These are phyloP conservation scores for Fusarium hostae DNA, from an alignment of 2,329 filamentous ascomycete species.

Conservation along the genomic window DNA sequence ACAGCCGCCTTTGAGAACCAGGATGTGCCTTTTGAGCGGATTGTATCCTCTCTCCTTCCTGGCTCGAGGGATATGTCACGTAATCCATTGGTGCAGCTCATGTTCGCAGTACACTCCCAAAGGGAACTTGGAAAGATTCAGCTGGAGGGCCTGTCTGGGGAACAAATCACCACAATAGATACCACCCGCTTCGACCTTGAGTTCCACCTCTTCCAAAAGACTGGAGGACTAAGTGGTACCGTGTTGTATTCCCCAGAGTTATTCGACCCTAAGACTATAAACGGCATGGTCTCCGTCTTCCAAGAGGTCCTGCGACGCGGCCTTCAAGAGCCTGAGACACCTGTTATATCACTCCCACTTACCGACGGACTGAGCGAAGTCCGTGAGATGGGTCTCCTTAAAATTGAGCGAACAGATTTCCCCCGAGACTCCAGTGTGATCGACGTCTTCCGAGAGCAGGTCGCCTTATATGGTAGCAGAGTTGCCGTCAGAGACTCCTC, in stretches of 20 bases:
- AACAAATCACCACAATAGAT: not conserved
- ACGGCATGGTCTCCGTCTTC: slow-evolving; percentile 29
- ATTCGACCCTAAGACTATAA: slow-evolving; percentile 30
- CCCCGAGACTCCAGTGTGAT: slow-evolving; percentile 31
- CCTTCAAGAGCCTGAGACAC: slow-evolving; percentile 12
- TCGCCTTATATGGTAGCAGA: not conserved
- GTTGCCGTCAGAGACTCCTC: slow-evolving; percentile 35
- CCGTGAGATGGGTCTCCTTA: not conserved
- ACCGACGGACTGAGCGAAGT: not conserved
- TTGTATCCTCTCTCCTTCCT: not conserved
- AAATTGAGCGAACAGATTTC: not conserved
- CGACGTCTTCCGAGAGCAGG: slow-evolving; percentile 39
- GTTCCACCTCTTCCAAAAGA: slow-evolving; percentile 40
- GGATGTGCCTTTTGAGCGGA: slow-evolving; percentile 8
- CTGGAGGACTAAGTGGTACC: slow-evolving; percentile 9
- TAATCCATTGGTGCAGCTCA: not conserved
- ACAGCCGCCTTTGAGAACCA: not conserved
- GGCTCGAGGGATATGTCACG: slow-evolving; percentile 4
- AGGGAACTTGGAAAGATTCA: slow-evolving; percentile 27
- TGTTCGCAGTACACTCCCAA: slow-evolving; percentile 30
- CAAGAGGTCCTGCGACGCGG: slow-evolving; percentile 21
- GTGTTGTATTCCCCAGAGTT: slow-evolving; percentile 30
- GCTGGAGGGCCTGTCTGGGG: slow-evolving; percentile 21
- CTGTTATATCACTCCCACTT: slow-evolving; percentile 8
- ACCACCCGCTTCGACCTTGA: slow-evolving; percentile 41